These are phyloP conservation scores for Saccharum hybrid DNA, from an alignment of 202 grass and related monocot genomes.

Conservation along the genomic window DNA sequence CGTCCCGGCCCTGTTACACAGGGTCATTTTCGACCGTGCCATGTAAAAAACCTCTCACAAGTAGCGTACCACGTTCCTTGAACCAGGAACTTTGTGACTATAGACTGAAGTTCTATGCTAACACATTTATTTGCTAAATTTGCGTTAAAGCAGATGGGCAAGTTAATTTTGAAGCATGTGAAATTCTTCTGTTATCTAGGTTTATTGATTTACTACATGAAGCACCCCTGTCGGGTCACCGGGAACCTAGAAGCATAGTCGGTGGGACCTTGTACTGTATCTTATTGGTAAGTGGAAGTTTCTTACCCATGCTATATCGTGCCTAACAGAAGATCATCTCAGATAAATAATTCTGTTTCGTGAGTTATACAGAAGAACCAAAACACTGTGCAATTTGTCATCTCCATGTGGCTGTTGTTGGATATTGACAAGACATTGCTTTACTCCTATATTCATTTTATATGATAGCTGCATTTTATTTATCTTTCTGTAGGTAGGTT, in stretches of 20 bases:
- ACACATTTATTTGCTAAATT: neutral
- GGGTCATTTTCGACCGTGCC: neutral
- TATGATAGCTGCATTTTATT: constrained; percentile 26
- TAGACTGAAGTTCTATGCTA: neutral
- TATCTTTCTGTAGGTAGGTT: constrained; percentile 70
- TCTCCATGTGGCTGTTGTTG: neutral
- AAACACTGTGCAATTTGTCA: neutral
- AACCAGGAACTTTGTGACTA: neutral
- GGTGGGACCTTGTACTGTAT: constrained; percentile 85
- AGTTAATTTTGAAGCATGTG: neutral
- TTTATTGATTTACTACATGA: constrained; percentile 91
- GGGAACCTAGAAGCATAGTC: constrained; percentile 85
- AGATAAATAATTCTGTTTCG: neutral
- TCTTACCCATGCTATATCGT: neutral
- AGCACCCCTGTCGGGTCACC: constrained; percentile 75
- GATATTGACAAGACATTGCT: neutral
- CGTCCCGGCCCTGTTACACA: too few species aligned
- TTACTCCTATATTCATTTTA: constrained; percentile 6
- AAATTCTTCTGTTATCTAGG: constrained; percentile 45
- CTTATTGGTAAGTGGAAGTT: constrained; percentile 73
- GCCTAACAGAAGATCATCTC: neutral
- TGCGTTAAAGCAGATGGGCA: neutral
- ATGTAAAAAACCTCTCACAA: neutral
- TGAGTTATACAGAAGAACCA: constrained; percentile 14
- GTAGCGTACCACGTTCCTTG: neutral